Base-by-base conservation (phyloP, 495 filamentous ascomycete genomes). In the Beverwykella pulmonaria region DNA sequence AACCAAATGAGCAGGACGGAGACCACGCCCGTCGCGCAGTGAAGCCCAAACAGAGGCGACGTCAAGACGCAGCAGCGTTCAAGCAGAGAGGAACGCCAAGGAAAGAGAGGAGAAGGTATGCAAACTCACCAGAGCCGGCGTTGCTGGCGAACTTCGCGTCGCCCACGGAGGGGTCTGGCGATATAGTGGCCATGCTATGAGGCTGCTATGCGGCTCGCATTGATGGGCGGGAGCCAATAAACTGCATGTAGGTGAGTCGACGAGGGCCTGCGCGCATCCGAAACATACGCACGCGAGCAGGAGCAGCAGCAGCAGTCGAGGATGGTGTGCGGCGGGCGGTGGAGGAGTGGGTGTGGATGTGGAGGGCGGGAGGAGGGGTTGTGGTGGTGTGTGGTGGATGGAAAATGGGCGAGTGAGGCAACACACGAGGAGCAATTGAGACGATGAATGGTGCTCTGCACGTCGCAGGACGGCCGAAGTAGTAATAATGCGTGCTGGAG, bases 151-250 rank as follows among this genome's bases (percentile, higher is more conserved):
- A 44, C 39, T 44, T 44, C 17, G 57, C n/a, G 29, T 72, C 66
- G 47, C 61, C 61, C 39, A 47, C 36, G n/a, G 69, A 68, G 52
- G 66, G 61, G 56, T 69, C 59, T 41, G 70, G 58, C 25, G 70
- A 69, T 26, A 67, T 66, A 66, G 61, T 60, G 32, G 70, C 66
- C 70, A 72, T 72, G 66, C 66, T 72, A 72, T 69, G 23, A 49
- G n/a, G 30, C 12, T 4, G 4, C 17, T 44, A 44, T 44, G 39
- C 49, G 19, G 55, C 54, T 46, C 54, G 65, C 70, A 69, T 69
- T 71, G 69, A 71, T 65, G 64, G 62, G 53, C 53, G 34, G 4
- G 22, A n/a, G 54, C 34, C 20, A 26, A 5, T 29, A 6, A 26
- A 22, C 52, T 55, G 52, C 52, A 55, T 27, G 52, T n/a, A 25